These are phyloP conservation scores for Volvox carteri DNA, from an alignment of 163 green algal genomes.

Conservation along the genomic window DNA sequence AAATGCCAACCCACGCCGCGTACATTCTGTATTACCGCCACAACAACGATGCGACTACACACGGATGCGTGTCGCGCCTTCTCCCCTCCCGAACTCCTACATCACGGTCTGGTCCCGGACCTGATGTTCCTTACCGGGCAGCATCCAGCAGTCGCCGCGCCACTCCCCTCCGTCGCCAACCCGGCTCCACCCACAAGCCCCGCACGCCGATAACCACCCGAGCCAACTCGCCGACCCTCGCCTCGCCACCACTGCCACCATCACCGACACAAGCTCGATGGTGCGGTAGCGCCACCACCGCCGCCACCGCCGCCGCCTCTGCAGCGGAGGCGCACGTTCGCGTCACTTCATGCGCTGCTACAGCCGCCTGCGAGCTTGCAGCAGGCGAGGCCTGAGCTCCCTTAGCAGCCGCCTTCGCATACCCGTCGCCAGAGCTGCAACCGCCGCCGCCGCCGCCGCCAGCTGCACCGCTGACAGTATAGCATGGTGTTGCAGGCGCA, in stretches of 20 bases:
- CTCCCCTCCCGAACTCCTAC: neutral
- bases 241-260: neutral
- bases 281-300: neutral
- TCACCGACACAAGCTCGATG: no score
- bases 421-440: no score
- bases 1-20: no score
- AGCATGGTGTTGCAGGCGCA: no score
- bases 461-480: no score
- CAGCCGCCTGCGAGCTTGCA: neutral
- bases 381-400: neutral
- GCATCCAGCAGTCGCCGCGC: constrained; percentile 39
- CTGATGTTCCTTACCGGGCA: constrained; percentile 6
- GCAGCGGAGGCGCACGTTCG: no score
- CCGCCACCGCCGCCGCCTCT: neutral
- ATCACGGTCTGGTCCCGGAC: neutral
- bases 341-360: neutral
- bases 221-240: neutral
- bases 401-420: neutral
- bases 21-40: no score
- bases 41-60: no score
- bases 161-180: constrained; percentile 17
- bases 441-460: no score
- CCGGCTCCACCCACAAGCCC: constrained; percentile 40
- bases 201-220: constrained; percentile 42
- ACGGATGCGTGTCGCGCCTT: no score